These are phyloP conservation scores for Marchantia paleacea DNA, from an alignment of 225 moss, liverwort and hornwort genomes.

Conservation along the genomic window DNA sequence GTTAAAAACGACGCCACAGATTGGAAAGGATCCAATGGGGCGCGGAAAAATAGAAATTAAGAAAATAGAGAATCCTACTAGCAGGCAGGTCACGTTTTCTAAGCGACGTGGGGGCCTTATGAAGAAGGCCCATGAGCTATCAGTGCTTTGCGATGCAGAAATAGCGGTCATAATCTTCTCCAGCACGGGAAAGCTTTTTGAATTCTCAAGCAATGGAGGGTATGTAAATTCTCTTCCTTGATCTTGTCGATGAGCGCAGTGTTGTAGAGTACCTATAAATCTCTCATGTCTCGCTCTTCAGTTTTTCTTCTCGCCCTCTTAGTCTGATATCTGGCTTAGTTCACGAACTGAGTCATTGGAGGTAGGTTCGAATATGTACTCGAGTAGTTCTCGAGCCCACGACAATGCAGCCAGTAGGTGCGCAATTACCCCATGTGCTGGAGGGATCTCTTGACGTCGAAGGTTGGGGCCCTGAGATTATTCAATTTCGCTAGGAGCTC, in stretches of 20 bases:
- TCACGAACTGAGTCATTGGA: background rate
- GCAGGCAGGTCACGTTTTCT: constrained; percentile 48
- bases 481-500: background rate
- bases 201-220: constrained; percentile 55
- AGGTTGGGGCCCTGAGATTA: background rate
- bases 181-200: constrained; percentile 51
- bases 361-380: background rate
- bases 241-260: background rate
- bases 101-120: constrained; percentile 45
- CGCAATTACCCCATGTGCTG: background rate
- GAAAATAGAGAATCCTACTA: constrained; percentile 52
- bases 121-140: constrained; percentile 53
- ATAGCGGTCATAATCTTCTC: constrained; percentile 52
- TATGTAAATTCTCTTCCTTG: constrained; percentile 17
- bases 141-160: constrained; percentile 50
- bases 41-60: constrained; percentile 53
- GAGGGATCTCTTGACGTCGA: background rate
- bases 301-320: too few species aligned
- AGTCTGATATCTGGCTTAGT: background rate
- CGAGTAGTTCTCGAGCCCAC: background rate
- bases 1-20: constrained; percentile 19
- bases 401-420: background rate
- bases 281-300: too few species aligned
- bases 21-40: constrained; percentile 33
- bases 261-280: too few species aligned